phyloP scores from a whole-genome alignment of 1,284 basidiomycete species.

The Rhodotorula sp. region DNA sequence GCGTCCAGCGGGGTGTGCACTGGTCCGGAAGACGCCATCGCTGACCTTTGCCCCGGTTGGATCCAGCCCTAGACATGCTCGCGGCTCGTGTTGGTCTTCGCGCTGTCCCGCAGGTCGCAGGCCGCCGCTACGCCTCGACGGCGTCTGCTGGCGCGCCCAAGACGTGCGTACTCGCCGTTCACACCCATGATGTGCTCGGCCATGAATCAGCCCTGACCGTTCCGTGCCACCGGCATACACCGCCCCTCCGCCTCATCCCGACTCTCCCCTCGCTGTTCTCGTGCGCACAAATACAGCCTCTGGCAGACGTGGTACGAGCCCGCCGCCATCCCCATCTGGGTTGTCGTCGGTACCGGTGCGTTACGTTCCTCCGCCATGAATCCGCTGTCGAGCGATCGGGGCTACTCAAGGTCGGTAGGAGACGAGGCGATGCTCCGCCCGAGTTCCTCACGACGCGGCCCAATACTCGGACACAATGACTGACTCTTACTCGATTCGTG shows the following conservation, averaged over 20 bases:
- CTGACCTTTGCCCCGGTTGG: neutral
- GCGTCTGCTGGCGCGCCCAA: neutral
- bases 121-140: neutral
- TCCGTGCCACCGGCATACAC: neutral
- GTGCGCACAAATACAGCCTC: neutral
- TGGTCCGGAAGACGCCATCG: neutral
- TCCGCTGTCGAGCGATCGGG: neutral
- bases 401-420: neutral
- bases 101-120: neutral
- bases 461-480: neutral
- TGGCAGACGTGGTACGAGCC: conserved; percentile 37
- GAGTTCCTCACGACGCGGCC: too few relatives aligned
- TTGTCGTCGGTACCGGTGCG: conserved; percentile 18
- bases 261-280: neutral
- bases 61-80: neutral
- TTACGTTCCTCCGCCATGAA: neutral
- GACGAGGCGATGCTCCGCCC: neutral
- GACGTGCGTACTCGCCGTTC: neutral
- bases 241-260: neutral
- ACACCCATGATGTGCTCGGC: too few relatives aligned
- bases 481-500: neutral
- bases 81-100: conserved; percentile 3
- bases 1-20: neutral
- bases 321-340: conserved; percentile 36
- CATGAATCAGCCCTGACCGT: neutral